These are phyloP conservation scores for Aspergillus baeticus DNA, from an alignment of 495 filamentous ascomycete species.

Conservation along the genomic window DNA sequence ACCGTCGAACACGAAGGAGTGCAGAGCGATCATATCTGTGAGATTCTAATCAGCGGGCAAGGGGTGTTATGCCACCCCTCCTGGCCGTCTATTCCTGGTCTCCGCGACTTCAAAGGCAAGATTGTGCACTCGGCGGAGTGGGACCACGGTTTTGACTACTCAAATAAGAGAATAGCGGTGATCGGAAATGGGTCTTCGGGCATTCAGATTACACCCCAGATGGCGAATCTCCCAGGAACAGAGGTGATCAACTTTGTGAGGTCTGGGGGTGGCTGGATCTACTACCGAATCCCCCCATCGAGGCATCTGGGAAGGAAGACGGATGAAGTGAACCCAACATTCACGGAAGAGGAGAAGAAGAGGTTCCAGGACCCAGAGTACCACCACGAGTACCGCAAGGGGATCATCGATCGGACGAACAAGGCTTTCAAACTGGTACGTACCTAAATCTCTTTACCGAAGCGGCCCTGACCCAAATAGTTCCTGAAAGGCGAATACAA, in stretches of 20 bases:
- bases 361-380: slow-evolving; percentile 18
- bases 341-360: slow-evolving; percentile 20
- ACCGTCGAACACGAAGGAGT: slow-evolving; percentile 20
- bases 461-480: slow-evolving; percentile 3
- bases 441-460: not conserved
- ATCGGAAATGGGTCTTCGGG: slow-evolving; percentile 49
- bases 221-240: slow-evolving; percentile 30
- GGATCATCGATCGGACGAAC: slow-evolving; percentile 31
- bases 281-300: slow-evolving; percentile 23
- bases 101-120: slow-evolving; percentile 47
- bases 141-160: slow-evolving; percentile 41
- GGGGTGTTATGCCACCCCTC: slow-evolving; percentile 29
- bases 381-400: slow-evolving; percentile 28
- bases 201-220: slow-evolving; percentile 56
- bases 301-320: slow-evolving; percentile 22
- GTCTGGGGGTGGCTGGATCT: slow-evolving; percentile 31
- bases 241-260: slow-evolving; percentile 27
- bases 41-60: slow-evolving; percentile 42
- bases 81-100: slow-evolving; percentile 49
- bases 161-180: slow-evolving; percentile 48
- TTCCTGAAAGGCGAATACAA: slow-evolving; percentile 27
- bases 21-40: slow-evolving; percentile 38
- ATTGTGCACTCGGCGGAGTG: slow-evolving; percentile 52
- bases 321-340: not conserved
- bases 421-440: slow-evolving; percentile 29